Evolutionary conservation across 768 basidiomycete genomes (phyloP).

Genomic region (Lactarius pseudohatsudake): DNA sequence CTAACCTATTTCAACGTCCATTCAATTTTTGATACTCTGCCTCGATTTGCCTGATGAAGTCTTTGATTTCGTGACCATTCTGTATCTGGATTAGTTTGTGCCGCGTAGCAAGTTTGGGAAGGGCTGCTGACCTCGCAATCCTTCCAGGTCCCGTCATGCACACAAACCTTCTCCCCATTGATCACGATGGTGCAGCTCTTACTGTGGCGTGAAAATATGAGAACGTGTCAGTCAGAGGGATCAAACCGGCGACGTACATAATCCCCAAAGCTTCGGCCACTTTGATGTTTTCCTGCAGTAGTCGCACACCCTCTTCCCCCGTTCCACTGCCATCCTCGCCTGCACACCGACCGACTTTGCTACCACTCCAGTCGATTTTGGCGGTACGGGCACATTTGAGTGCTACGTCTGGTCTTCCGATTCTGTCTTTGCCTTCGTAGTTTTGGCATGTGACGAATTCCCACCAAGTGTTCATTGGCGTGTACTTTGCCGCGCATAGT

Average conservation of each 20-base stretch:
- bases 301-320: conserved; percentile 58
- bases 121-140: conserved; percentile 62
- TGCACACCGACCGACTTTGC: conserved; percentile 56
- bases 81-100: conserved; percentile 34
- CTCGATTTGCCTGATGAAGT: conserved; percentile 79
- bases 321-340: conserved; percentile 64
- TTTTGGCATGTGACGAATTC: conserved; percentile 81
- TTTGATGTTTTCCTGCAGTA: conserved; percentile 61
- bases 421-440: conserved; percentile 55
- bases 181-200: conserved; percentile 90
- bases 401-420: conserved; percentile 67
- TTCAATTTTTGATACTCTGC: conserved; percentile 71
- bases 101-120: not conserved
- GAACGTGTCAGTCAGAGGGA: conserved; percentile 8
- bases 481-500: conserved; percentile 71
- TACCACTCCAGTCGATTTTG: conserved; percentile 66
- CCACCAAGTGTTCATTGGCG: conserved; percentile 68
- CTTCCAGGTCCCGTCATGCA: conserved; percentile 78
- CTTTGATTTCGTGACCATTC: conserved; percentile 70
- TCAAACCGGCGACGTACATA: conserved; percentile 43
- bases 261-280: conserved; percentile 50
- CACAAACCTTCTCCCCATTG: conserved; percentile 62
- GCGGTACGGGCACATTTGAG: conserved; percentile 62
- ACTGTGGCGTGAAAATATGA: conserved; percentile 37
- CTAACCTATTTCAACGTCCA: conserved; percentile 17